phyloP scores from a whole-genome alignment of 495 filamentous ascomycete species.

The Bryoglossum gracile region DNA sequence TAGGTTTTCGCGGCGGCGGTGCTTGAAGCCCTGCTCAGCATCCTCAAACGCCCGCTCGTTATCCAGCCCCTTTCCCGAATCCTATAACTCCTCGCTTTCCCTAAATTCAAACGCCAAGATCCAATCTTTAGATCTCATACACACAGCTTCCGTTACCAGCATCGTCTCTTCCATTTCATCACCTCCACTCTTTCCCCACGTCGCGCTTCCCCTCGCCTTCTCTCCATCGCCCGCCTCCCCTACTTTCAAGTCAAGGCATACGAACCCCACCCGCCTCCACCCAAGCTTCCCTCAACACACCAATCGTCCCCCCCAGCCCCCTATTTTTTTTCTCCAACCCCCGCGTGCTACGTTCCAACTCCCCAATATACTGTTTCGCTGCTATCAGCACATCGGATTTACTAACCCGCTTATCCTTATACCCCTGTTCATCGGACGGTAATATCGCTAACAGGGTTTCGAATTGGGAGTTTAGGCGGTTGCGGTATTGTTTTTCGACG shows the following conservation, averaged over 20 bases:
- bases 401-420: slow-evolving; percentile 18
- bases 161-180: too few relatives aligned
- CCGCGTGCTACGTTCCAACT: slow-evolving; percentile 20
- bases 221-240: too few relatives aligned
- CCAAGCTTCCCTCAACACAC: background rate
- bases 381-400: slow-evolving; percentile 30
- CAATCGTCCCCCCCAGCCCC: background rate
- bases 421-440: slow-evolving; percentile 3
- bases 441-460: slow-evolving; percentile 22
- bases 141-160: too few relatives aligned
- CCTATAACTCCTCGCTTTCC: too few relatives aligned
- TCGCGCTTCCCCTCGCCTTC: too few relatives aligned
- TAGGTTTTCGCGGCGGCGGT: too few relatives aligned
- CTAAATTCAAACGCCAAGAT: too few relatives aligned
- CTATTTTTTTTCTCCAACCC: background rate
- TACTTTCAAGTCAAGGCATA: background rate
- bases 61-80: too few relatives aligned
- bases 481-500: slow-evolving; percentile 30
- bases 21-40: too few relatives aligned
- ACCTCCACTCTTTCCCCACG: too few relatives aligned
- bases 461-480: slow-evolving; percentile 27
- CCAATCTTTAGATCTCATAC: too few relatives aligned
- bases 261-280: background rate
- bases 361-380: slow-evolving; percentile 25
- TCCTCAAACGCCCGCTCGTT: too few relatives aligned